Evolutionary conservation across 441 rosid genomes (phyloP).

Genomic region (Populus hybrid): DNA sequence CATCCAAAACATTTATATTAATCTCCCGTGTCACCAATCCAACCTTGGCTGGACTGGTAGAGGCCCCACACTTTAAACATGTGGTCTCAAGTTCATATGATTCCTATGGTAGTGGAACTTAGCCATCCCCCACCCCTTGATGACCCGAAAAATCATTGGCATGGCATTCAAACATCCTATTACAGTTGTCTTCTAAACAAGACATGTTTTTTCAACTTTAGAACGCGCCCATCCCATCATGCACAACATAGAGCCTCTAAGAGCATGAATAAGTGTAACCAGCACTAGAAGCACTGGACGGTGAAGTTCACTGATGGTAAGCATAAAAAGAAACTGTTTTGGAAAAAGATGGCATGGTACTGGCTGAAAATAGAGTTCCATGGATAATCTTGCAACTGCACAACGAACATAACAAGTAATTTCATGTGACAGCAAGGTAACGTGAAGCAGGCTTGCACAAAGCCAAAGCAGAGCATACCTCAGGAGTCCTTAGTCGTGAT

Average conservation of each 20-base stretch:
- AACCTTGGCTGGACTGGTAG: background rate
- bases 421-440: background rate
- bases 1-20: background rate
- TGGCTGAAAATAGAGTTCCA: background rate
- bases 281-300: background rate
- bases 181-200: background rate
- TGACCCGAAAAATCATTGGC: background rate
- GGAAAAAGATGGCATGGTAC: background rate
- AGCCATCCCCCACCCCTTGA: background rate
- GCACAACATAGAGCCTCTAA: background rate
- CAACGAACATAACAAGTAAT: background rate
- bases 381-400: background rate
- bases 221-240: background rate
- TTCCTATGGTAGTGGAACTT: background rate
- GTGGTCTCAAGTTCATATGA: background rate
- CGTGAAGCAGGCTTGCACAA: background rate
- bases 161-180: background rate
- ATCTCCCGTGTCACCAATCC: background rate
- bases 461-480: conserved; percentile 40
- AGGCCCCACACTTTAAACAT: background rate
- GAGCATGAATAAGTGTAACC: background rate
- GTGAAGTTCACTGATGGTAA: background rate
- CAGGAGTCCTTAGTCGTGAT: conserved; percentile 61
- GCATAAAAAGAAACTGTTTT: background rate
- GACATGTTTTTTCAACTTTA: background rate